These are phyloP conservation scores for Alnus rubra DNA, from an alignment of 306 rosid species.

Conservation along the genomic window DNA sequence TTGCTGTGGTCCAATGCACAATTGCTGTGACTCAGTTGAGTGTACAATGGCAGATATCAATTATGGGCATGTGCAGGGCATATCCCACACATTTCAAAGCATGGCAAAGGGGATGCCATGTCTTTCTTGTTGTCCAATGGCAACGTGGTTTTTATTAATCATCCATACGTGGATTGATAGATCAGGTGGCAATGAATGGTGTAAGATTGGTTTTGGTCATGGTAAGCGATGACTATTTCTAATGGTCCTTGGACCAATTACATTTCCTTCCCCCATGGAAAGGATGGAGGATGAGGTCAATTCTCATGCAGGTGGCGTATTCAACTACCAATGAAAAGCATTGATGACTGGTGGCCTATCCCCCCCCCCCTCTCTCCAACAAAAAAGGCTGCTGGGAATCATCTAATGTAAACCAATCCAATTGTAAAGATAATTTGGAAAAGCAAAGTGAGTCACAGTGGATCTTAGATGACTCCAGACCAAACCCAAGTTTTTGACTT, in stretches of 20 bases:
- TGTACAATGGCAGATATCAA: background rate
- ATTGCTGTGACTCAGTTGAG: background rate
- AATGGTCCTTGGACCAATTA: background rate
- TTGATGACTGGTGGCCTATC: background rate
- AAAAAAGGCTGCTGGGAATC: background rate
- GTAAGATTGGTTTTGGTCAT: background rate
- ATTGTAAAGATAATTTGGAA: background rate
- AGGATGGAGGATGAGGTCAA: background rate
- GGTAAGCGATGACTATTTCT: background rate
- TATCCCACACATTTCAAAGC: background rate
- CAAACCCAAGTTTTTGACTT: background rate
- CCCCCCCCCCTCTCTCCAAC: no score
- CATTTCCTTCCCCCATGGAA: background rate
- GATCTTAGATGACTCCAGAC: background rate
- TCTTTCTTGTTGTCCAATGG: background rate
- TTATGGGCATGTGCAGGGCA: background rate
- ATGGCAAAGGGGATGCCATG: background rate
- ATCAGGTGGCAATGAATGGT: background rate
- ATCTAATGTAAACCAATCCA: background rate
- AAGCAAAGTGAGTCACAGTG: background rate
- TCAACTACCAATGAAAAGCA: background rate
- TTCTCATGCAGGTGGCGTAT: background rate
- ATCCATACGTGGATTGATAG: background rate
- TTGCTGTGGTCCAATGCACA: background rate
- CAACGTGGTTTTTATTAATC: background rate